These are phyloP conservation scores for Candida anglica DNA, from an alignment of 805 yeast species.

Conservation along the genomic window DNA sequence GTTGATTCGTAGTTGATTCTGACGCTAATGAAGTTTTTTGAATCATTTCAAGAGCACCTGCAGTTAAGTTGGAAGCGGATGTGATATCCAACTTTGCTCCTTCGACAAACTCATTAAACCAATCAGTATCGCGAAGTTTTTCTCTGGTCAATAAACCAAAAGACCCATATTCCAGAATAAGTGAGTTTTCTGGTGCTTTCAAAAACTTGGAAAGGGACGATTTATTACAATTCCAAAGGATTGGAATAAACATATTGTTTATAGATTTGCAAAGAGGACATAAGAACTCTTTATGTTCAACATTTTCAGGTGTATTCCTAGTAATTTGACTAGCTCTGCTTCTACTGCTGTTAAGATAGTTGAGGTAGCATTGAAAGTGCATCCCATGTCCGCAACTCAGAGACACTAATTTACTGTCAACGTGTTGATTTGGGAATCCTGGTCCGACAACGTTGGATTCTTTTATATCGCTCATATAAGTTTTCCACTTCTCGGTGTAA, in stretches of 20 bases:
- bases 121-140: conserved; percentile 13
- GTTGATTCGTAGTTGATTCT: conserved; percentile 10
- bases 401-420: conserved; percentile 46
- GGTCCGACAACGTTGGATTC: conserved; percentile 57
- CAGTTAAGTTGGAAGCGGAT: conserved; percentile 18
- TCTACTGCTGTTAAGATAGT: conserved; percentile 54
- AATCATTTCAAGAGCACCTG: conserved; percentile 25
- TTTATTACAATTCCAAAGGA: conserved; percentile 53
- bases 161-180: neutral
- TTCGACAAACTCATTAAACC: conserved; percentile 22
- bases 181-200: conserved; percentile 3
- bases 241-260: conserved; percentile 79
- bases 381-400: conserved; percentile 93
- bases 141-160: conserved; percentile 13
- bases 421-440: conserved; percentile 51
- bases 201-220: conserved; percentile 22
- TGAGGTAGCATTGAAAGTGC: conserved; percentile 75
- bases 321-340: conserved; percentile 68
- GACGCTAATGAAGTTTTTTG: conserved; percentile 10
- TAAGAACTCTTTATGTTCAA: conserved; percentile 65
- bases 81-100: conserved; percentile 16
- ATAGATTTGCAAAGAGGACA: conserved; percentile 92
- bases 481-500: conserved; percentile 30
- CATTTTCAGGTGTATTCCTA: conserved; percentile 74
- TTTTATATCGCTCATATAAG: conserved; percentile 32